Percentiles rank a stretch among this genome's conserved stretches.
Evolutionary conservation across 2,329 filamentous ascomycete species (phyloP).

Genomic region (Botrytis tulipae): DNA sequence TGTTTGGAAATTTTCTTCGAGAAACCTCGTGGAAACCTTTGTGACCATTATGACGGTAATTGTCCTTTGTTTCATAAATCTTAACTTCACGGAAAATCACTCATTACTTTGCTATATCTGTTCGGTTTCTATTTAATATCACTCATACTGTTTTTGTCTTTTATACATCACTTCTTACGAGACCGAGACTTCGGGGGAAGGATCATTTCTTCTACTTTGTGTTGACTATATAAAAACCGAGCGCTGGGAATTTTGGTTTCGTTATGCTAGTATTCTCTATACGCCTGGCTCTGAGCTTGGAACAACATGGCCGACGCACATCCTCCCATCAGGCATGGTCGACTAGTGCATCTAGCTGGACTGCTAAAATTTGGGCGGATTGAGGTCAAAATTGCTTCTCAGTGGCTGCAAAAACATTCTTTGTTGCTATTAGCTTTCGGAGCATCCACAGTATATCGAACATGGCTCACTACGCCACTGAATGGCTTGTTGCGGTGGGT

Average conservation of each 20-base stretch:
- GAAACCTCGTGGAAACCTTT: constrained; percentile 7
- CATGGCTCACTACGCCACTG: neutral
- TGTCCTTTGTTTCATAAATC: neutral
- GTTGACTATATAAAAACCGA: neutral
- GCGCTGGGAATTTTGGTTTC: neutral
- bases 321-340: neutral
- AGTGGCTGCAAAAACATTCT: neutral
- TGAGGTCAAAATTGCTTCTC: neutral
- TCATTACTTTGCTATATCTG: neutral
- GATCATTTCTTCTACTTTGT: neutral
- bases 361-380: neutral
- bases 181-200: neutral
- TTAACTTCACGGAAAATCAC: neutral
- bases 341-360: too few relatives aligned
- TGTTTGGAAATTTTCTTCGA: neutral
- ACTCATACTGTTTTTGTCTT: neutral
- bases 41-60: neutral
- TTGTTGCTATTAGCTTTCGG: neutral
- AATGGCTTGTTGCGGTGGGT: constrained; percentile 1
- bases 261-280: neutral
- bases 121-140: neutral
- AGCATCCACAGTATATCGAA: neutral
- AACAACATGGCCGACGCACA: neutral
- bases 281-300: neutral
- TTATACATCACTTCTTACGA: too few relatives aligned